Conservation (phyloP, 2,329 filamentous ascomycete genomes). For the Rugonectria rugulosa region DNA sequence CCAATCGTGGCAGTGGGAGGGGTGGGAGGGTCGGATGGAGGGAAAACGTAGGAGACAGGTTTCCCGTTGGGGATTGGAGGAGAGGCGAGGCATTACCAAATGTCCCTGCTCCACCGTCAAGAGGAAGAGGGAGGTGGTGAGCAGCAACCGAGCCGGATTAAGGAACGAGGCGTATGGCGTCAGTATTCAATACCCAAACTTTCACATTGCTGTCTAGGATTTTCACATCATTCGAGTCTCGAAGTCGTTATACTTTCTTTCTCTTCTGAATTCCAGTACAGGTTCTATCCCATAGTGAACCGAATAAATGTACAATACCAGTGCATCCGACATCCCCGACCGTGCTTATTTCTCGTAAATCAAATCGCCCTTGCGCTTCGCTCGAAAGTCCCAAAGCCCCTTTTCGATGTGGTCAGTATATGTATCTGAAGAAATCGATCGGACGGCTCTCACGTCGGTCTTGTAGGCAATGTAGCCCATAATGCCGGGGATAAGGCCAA, state of each 20-base stretch:
- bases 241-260: slow-evolving; percentile 19
- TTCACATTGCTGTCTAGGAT: slow-evolving; percentile 5
- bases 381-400: slow-evolving; percentile 87
- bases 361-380: slow-evolving; percentile 88
- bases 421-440: neutral
- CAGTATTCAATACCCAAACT: slow-evolving; percentile 41
- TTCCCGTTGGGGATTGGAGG: slow-evolving; percentile 69
- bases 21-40: slow-evolving; percentile 50
- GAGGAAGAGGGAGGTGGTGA: slow-evolving; percentile 42
- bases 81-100: slow-evolving; percentile 70
- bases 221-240: slow-evolving; percentile 17
- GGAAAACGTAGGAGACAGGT: slow-evolving; percentile 46
- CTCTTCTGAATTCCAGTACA: slow-evolving; percentile 28
- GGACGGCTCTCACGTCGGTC: slow-evolving; percentile 80
- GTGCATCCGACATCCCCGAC: slow-evolving; percentile 13
- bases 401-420: slow-evolving; percentile 51
- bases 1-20: slow-evolving; percentile 45
- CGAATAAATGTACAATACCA: slow-evolving; percentile 51
- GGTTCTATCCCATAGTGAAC: slow-evolving; percentile 40
- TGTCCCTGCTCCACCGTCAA: slow-evolving; percentile 45
- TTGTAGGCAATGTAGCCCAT: slow-evolving; percentile 77
- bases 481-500: slow-evolving; percentile 73
- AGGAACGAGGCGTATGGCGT: slow-evolving; percentile 13
- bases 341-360: slow-evolving; percentile 74
- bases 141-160: slow-evolving; percentile 1